Conservation (phyloP, 2,329 filamentous ascomycete genomes). For the Arachnopeziza araneosa region DNA sequence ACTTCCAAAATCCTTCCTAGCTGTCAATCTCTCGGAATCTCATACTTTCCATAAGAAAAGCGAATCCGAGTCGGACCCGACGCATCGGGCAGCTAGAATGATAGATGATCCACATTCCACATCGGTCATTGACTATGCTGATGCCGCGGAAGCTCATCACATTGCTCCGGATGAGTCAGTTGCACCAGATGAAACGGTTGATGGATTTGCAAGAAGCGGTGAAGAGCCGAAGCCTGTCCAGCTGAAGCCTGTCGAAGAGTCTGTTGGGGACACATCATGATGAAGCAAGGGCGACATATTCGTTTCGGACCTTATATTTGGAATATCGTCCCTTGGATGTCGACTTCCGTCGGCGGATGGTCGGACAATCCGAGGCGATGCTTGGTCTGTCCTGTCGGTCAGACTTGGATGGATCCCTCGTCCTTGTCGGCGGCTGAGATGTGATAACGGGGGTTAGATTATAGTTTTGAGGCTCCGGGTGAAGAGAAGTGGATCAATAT, state of each 20-base stretch:
- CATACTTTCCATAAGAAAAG: slow-evolving; percentile 31
- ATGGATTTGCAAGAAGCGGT: neutral
- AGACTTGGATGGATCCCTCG: too few relatives aligned
- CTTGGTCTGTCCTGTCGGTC: too few relatives aligned
- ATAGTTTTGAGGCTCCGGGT: too few relatives aligned
- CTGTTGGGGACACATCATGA: neutral
- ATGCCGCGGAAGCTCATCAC: neutral
- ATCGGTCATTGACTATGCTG: neutral
- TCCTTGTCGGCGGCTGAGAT: too few relatives aligned
- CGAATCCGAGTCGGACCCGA: neutral
- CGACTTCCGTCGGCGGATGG: too few relatives aligned
- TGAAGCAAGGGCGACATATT: neutral
- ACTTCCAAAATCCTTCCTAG: slow-evolving; percentile 32
- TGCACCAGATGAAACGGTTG: neutral
- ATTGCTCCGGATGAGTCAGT: neutral
- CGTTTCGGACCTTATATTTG: too few relatives aligned
- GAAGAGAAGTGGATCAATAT: too few relatives aligned
- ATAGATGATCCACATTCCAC: neutral
- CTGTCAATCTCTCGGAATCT: slow-evolving; percentile 32
- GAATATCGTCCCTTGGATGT: too few relatives aligned
- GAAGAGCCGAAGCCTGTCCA: neutral
- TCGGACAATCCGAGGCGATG: too few relatives aligned
- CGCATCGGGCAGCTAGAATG: too few relatives aligned
- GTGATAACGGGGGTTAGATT: too few relatives aligned
- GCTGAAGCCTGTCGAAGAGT: neutral